phyloP scores from a whole-genome alignment of 257 asterid species.

The Solanum gandarillasii region DNA sequence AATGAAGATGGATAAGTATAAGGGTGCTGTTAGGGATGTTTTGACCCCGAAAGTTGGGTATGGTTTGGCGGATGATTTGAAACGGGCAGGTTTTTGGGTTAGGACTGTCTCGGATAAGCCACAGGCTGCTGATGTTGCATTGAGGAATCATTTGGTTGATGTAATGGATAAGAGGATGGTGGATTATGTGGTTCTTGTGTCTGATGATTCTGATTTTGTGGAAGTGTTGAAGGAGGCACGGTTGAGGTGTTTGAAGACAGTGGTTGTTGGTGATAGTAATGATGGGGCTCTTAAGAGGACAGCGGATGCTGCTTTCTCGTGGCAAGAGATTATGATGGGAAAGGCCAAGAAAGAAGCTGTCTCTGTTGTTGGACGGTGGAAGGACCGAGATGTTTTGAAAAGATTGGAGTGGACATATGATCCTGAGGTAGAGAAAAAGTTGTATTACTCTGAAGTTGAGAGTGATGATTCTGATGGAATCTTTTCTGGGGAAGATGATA shows the following conservation, averaged over 20 bases:
- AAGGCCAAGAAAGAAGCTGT: slow-evolving; percentile 74
- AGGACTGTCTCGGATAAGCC: slow-evolving; percentile 58
- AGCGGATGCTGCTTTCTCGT: slow-evolving; percentile 80
- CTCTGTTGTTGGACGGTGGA: slow-evolving; percentile 76
- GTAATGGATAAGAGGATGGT: slow-evolving; percentile 56
- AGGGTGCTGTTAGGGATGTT: slow-evolving; percentile 56
- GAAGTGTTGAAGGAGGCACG: slow-evolving; percentile 65
- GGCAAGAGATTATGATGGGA: slow-evolving; percentile 77
- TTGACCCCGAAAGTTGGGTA: slow-evolving; percentile 70
- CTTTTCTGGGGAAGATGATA: slow-evolving; percentile 26
- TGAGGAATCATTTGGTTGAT: slow-evolving; percentile 62
- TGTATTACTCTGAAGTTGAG: slow-evolving; percentile 21
- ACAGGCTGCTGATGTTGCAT: slow-evolving; percentile 65
- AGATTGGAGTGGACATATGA: slow-evolving; percentile 74
- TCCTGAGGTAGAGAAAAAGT: slow-evolving; percentile 37
- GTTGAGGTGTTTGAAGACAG: slow-evolving; percentile 75
- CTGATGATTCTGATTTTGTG: slow-evolving; percentile 76
- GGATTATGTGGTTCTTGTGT: slow-evolving; percentile 73
- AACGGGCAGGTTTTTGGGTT: slow-evolving; percentile 84
- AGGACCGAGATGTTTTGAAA: slow-evolving; percentile 54
- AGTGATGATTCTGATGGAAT: slow-evolving; percentile 33
- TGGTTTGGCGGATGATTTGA: slow-evolving; percentile 67
- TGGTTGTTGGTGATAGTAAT: slow-evolving; percentile 65
- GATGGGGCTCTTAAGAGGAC: slow-evolving; percentile 55
- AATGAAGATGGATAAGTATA: slow-evolving; percentile 84